phyloP scores from a whole-genome alignment of 805 yeast species.

The Candida railenensis region DNA sequence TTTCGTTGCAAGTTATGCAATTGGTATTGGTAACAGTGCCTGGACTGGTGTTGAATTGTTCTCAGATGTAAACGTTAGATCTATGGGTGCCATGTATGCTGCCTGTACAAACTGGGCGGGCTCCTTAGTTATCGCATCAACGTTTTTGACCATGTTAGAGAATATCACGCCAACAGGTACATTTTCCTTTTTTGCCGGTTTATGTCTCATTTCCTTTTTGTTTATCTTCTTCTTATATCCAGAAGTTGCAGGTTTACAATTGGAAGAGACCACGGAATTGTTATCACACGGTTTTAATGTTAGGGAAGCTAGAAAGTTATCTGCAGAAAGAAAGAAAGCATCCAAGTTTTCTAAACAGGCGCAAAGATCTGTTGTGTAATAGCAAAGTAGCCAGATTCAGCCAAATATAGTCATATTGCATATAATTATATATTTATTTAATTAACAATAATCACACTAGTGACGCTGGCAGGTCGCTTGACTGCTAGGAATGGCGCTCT shows the following conservation, averaged over 20 bases:
- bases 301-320: slow-evolving; percentile 43
- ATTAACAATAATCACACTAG: no score
- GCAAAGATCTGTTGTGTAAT: neutral
- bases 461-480: no score
- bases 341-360: slow-evolving; percentile 14
- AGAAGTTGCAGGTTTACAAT: slow-evolving; percentile 83
- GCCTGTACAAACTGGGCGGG: slow-evolving; percentile 97
- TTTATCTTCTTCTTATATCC: slow-evolving; percentile 86
- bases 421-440: no score
- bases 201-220: slow-evolving; percentile 68
- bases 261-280: slow-evolving; percentile 86
- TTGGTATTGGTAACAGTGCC: slow-evolving; percentile 96
- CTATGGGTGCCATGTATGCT: slow-evolving; percentile 86
- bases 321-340: slow-evolving; percentile 32
- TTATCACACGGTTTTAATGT: slow-evolving; percentile 86
- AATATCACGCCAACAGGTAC: slow-evolving; percentile 95
- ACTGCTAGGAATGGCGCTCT: no score
- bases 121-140: slow-evolving; percentile 83
- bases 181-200: slow-evolving; percentile 83
- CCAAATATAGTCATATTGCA: no score
- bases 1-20: slow-evolving; percentile 86
- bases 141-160: slow-evolving; percentile 91
- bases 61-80: slow-evolving; percentile 86
- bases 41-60: slow-evolving; percentile 98
- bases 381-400: no score